Percentiles rank a stretch among this genome's conserved stretches.
Evolutionary conservation across 495 filamentous ascomycete species (phyloP).

Genomic region (Neurospora sp.): DNA sequence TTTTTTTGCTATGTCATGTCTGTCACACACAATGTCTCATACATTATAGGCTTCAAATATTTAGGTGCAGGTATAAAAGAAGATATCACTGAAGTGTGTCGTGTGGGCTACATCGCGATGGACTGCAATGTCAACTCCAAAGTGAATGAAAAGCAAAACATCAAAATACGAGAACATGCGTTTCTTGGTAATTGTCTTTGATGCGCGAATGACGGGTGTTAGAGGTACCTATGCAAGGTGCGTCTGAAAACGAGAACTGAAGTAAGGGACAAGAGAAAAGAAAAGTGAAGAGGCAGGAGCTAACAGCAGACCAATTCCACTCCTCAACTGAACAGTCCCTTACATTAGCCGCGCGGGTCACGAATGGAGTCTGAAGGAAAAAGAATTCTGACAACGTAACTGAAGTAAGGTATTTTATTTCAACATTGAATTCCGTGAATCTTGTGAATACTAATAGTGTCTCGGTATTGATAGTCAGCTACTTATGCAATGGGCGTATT

Average conservation of each 20-base stretch:
- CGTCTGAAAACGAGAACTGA: background rate
- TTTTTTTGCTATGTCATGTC: background rate
- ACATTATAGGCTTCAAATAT: no score
- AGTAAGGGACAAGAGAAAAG: background rate
- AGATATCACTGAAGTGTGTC: no score
- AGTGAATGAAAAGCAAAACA: no score
- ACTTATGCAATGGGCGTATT: background rate
- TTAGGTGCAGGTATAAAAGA: no score
- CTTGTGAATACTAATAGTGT: no score
- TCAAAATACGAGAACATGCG: no score
- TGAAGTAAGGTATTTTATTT: background rate
- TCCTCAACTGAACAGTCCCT: background rate
- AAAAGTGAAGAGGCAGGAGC: background rate
- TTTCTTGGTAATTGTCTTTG: no score
- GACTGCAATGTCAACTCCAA: no score
- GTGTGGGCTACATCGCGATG: no score
- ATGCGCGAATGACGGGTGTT: no score
- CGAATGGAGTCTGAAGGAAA: background rate
- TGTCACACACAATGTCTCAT: no score
- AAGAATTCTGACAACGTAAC: background rate
- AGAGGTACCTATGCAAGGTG: background rate
- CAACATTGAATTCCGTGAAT: background rate
- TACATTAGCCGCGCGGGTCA: background rate
- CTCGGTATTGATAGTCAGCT: no score
- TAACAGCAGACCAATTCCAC: background rate